A percentile compares a stretch with the other conserved stretches of the same genome.
Conservation (phyloP, 2,329 filamentous ascomycete species). For the Colletotrichum phormii region DNA sequence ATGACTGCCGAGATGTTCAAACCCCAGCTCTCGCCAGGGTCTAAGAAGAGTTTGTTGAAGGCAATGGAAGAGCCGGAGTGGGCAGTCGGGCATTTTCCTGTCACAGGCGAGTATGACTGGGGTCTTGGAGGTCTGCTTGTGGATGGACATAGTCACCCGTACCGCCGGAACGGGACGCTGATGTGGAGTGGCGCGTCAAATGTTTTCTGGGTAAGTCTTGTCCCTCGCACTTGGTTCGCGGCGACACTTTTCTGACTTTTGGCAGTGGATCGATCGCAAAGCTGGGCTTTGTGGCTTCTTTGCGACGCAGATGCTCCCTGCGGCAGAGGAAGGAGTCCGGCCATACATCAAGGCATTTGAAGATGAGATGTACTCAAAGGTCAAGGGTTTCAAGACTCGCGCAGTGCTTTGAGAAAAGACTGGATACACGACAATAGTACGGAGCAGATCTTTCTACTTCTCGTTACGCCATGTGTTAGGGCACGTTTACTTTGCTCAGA, state of each 20-base stretch:
- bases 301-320: constrained; percentile 55
- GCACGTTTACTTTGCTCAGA: too few relatives aligned
- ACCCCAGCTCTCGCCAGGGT: constrained; percentile 52
- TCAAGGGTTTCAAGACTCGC: neutral
- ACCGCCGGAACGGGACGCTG: constrained; percentile 52
- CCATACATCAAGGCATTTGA: constrained; percentile 51
- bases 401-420: neutral
- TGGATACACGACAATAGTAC: neutral
- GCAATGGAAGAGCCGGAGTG: constrained; percentile 42
- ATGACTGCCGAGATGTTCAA: constrained; percentile 59
- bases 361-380: constrained; percentile 51
- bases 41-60: constrained; percentile 39
- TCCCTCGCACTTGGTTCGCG: neutral
- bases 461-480: neutral
- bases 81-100: constrained; percentile 44
- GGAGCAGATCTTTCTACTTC: neutral
- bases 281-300: constrained; percentile 55
- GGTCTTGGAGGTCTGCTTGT: constrained; percentile 56
- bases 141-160: constrained; percentile 48
- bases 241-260: neutral
- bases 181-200: constrained; percentile 60
- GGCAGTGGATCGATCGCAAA: constrained; percentile 47
- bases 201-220: constrained; percentile 55
- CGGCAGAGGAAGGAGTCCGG: constrained; percentile 50
- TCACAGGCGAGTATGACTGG: constrained; percentile 52